A percentile compares a stretch with the other conserved stretches of the same genome.
These are phyloP conservation scores for Cucumis hystrix DNA, from an alignment of 306 rosid species.

Conservation along the genomic window DNA sequence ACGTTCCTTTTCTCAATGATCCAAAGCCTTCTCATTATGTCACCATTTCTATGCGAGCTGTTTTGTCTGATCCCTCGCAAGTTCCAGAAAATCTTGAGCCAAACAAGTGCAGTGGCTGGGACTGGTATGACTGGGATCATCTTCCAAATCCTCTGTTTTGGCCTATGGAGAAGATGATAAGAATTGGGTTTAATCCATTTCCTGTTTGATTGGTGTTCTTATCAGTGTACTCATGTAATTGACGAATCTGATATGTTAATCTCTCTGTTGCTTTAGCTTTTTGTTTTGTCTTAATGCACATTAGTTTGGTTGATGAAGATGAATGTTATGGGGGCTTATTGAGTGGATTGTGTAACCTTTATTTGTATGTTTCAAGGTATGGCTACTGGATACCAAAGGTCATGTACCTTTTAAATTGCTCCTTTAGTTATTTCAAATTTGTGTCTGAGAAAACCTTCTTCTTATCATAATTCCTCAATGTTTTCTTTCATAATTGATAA, in stretches of 20 bases:
- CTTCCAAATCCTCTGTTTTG: conserved; percentile 54
- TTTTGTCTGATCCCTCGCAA: conserved; percentile 17
- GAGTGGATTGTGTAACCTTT: too few relatives aligned
- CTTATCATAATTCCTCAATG: too few relatives aligned
- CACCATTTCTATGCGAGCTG: conserved; percentile 37
- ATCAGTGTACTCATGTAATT: not conserved
- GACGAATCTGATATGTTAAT: not conserved
- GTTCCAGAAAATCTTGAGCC: conserved; percentile 50
- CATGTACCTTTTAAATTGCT: too few relatives aligned
- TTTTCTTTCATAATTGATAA: too few relatives aligned
- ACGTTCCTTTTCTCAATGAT: conserved; percentile 28
- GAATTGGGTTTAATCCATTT: conserved; percentile 48
- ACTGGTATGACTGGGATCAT: conserved; percentile 48
- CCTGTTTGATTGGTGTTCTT: not conserved
- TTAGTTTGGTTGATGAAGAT: too few relatives aligned
- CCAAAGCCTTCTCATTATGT: conserved; percentile 50
- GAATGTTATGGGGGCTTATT: too few relatives aligned
- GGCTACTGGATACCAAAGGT: too few relatives aligned
- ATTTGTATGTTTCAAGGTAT: too few relatives aligned
- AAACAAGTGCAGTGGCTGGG: conserved; percentile 65
- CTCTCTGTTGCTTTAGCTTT: too few relatives aligned
- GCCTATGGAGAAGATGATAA: conserved; percentile 43
- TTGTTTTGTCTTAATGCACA: too few relatives aligned
- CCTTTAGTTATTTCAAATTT: too few relatives aligned
- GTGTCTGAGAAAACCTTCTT: too few relatives aligned